phyloP scores from a whole-genome alignment of 371 early-diverging fungal species.

The Vavraia culicis region DNA sequence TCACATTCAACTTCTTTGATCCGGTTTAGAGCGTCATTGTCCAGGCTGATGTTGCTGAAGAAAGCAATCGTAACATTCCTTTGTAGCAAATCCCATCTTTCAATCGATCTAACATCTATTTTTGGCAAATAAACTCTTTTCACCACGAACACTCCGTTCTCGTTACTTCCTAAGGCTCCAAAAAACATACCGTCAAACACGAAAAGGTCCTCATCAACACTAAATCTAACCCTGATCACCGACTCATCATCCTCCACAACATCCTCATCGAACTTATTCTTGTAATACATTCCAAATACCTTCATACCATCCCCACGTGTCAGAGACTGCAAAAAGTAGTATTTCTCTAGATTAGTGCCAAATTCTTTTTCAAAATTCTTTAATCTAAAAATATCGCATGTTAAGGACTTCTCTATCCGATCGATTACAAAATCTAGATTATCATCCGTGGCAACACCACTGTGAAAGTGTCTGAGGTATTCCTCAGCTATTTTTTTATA shows the following conservation, averaged over 20 bases:
- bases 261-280: constrained; percentile 5
- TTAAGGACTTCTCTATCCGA: not conserved
- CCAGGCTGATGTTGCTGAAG: not conserved
- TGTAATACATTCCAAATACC: constrained; percentile 28
- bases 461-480: constrained; percentile 7
- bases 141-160: constrained; percentile 1
- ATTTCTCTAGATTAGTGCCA: constrained; percentile 1
- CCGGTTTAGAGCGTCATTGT: too few relatives aligned
- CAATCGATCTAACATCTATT: not conserved
- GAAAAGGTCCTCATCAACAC: constrained; percentile 10
- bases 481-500: constrained; percentile 8
- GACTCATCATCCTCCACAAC: constrained; percentile 28
- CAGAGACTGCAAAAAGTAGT: constrained; percentile 2
- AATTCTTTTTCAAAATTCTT: too few relatives aligned
- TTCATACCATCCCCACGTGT: not conserved
- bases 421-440: constrained; percentile 11
- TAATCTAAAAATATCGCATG: not conserved
- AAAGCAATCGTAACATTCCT: constrained; percentile 3
- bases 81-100: not conserved
- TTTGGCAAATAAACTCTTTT: constrained; percentile 7
- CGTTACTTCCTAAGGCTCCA: constrained; percentile 4
- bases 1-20: too few relatives aligned
- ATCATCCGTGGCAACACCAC: not conserved
- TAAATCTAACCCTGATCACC: constrained; percentile 14
- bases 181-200: constrained; percentile 25